Evolutionary conservation across 2,329 filamentous ascomycete species (phyloP), one percentile per base, ranked within the genome.

Genomic region (Zymoseptoria ardabiliae): DNA sequence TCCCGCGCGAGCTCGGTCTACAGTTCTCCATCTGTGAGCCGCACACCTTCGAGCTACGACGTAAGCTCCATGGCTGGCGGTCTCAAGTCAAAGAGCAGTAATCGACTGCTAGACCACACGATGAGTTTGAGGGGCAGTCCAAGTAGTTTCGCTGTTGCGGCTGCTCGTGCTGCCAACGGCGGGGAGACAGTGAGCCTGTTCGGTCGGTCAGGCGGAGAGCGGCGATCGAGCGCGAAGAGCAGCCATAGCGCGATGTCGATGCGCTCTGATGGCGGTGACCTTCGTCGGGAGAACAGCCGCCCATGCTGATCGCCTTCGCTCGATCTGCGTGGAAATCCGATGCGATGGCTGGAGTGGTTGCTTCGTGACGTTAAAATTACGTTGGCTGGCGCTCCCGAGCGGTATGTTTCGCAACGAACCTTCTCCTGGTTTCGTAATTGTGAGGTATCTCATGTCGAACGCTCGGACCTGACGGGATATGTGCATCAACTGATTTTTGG

Each of bases 1-100:
- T 68, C 67, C 10, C 50, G 57, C 17, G 61, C 65, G 30, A 70
- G 64, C 53, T 77, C 66, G 5, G 59, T 59, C 10, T 65, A 61
- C 54, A 65, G 65, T 52, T 63, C 65, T 25, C 61, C 66, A 23
- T 56, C 64, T 21, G 53, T 53, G 10, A 65, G 58, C 55, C 56
- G 30, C 21, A 13, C 49, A 48, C 50, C 49, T 21, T 57, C 54
- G 45, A 41, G 22, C 25, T 23, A 23, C 35, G 54, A 56, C 13
- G 53, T 53, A n/a, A 56, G 22, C 19, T 50, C 56, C 19, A 50
- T 55, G 17, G 53, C 57, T 6, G 13, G 35, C 9, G 54, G 28
- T 23, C 53, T 55, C 21, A 57, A 55, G 35, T 50, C 48, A 7
- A 45, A 28, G 19, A 60, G 56, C 50, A 66, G 58, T 49, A 64